Evolutionary conservation across 78 protist genomes (phyloP).

Genomic region (Dictyostelium capitatum): DNA sequence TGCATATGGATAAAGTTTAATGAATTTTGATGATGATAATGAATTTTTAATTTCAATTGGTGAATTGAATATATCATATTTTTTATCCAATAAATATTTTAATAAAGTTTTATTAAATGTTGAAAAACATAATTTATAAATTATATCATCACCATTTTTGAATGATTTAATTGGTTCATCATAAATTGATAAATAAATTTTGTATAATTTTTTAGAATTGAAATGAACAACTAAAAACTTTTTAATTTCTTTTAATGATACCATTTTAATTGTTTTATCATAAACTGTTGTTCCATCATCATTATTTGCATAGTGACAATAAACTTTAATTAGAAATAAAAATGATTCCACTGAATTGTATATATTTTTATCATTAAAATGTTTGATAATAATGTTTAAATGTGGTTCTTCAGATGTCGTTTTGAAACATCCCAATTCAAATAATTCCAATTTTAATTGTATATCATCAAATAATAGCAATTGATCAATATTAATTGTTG

Average conservation of each 20-base stretch:
- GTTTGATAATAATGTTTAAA: no score
- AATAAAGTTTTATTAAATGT: not conserved
- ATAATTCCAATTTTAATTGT: no score
- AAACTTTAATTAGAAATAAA: no score
- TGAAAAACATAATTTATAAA: constrained; percentile 2
- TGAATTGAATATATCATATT: not conserved
- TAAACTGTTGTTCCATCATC: not conserved
- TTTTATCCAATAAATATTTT: not conserved
- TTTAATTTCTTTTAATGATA: not conserved
- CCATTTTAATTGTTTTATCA: not conserved
- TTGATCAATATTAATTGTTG: no score
- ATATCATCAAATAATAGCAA: no score
- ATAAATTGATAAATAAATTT: not conserved
- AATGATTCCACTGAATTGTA: no score
- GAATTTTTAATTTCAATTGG: no score
- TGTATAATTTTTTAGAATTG: not conserved
- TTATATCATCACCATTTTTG: not conserved
- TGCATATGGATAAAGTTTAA: no score
- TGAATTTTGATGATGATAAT: no score
- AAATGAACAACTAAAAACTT: not conserved
- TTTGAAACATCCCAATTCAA: no score
- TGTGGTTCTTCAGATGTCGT: no score
- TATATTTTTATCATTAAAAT: no score
- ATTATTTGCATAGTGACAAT: not conserved
- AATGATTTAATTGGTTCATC: not conserved